Percentiles rank a stretch among this genome's conserved stretches.
These are phyloP conservation scores for Rhododendron simsii DNA, from an alignment of 148 eudicot genomes.

Conservation along the genomic window DNA sequence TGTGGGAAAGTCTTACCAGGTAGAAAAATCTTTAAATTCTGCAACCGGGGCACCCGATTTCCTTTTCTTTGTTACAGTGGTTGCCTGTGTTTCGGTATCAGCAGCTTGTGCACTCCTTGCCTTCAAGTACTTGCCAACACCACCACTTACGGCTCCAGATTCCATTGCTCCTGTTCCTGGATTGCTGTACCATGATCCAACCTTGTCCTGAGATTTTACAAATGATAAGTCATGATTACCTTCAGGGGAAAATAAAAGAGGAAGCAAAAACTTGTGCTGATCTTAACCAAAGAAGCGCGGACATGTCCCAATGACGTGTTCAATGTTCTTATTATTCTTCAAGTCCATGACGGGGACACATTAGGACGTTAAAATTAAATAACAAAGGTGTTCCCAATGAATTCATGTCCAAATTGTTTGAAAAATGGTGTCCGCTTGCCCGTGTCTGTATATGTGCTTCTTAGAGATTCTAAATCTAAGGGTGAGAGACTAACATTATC, in stretches of 20 bases:
- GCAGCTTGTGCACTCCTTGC: conserved; percentile 34
- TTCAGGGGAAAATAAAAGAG: background rate
- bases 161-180: conserved; percentile 61
- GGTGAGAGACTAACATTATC: conserved; percentile 54
- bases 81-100: conserved; percentile 31
- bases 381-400: background rate
- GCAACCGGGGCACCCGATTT: conserved; percentile 37
- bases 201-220: conserved; percentile 57
- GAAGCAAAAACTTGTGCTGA: background rate
- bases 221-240: background rate
- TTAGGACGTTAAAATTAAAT: background rate
- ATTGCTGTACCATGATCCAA: conserved; percentile 97
- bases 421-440: background rate
- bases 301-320: background rate
- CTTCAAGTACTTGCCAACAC: conserved; percentile 83
- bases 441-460: background rate
- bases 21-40: conserved; percentile 66
- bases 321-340: background rate
- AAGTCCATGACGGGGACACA: background rate
- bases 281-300: background rate
- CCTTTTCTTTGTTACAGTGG: conserved; percentile 57
- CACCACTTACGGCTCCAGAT: conserved; percentile 42
- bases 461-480: background rate
- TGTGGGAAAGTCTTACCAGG: conserved; percentile 47
- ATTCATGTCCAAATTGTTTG: background rate